Evolutionary conservation across 352 stramenopile species (phyloP), one percentile per base, ranked within the genome.

Genomic region (Pythium sp.): DNA sequence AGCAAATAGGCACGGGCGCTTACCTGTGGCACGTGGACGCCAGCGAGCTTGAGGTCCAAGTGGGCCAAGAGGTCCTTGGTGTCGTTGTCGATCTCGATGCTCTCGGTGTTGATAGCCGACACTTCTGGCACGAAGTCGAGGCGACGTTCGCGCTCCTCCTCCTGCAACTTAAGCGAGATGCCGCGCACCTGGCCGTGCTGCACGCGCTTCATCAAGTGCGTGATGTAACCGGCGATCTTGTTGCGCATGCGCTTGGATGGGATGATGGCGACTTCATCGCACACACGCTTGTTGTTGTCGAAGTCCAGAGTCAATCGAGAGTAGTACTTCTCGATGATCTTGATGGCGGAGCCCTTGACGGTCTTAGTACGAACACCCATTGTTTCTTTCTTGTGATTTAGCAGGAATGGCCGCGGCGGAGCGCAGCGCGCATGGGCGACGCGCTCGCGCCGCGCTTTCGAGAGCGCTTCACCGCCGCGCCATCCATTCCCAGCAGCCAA

Each of bases 271-370:
- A 99, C 97, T 80, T 98, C 94, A 83, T 97, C 91, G 77, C 87
- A 96, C 67, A 97, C 95, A 70, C 95, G 89, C 92, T 99, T 99
- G 96, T 99, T 99, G 65, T 95, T 99, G 89, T 99, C 97, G 89
- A 99, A 99, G 86, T 99, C 98, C 15, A 99, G 83, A 58, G 97
- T 99, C 67, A 99, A 90, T 62, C 97, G 95, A 79, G 97, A 97
- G 92, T 99, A 99, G 89, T 99, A 99, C 89, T 99, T 99, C 91
- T 99, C 98, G 73, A 99, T 98, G 83, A 99, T 99, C 79, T 98
- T 97, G 78, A 98, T 95, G 82, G 98, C 97, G 79, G 94, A 99
- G 89, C 98, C 98, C 93, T 99, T 99, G 61, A 99, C 97, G 75
- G 98, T 99, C 92, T 99, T 99, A 70, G 98, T 99, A 89, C 98